These are phyloP conservation scores for Mycena polygramma DNA, from an alignment of 768 basidiomycete genomes.

Conservation along the genomic window DNA sequence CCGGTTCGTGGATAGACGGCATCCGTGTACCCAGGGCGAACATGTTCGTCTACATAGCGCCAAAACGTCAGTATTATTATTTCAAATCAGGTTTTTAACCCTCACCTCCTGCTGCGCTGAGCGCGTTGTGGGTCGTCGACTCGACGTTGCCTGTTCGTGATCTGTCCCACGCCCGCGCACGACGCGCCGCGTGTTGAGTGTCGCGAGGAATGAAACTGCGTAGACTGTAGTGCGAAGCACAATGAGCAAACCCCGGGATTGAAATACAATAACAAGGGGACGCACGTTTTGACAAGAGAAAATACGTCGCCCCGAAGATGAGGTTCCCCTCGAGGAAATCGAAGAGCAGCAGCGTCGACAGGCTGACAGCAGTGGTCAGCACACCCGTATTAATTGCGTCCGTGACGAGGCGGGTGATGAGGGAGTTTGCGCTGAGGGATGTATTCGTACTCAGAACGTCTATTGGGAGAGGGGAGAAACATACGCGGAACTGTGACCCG, in stretches of 20 bases:
- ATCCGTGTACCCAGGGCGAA: constrained; percentile 63
- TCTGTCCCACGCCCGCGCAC: constrained; percentile 71
- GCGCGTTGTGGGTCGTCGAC: constrained; percentile 33
- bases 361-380: constrained; percentile 65
- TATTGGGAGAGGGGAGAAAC: neutral
- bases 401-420: constrained; percentile 67
- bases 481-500: constrained; percentile 63
- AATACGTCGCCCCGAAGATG: constrained; percentile 72
- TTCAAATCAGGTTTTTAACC: no score
- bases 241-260: constrained; percentile 43
- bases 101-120: constrained; percentile 35
- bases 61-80: no score
- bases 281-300: constrained; percentile 76
- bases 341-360: constrained; percentile 71
- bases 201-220: constrained; percentile 69
- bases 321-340: constrained; percentile 67
- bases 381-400: constrained; percentile 79
- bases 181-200: constrained; percentile 72
- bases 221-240: constrained; percentile 51
- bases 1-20: constrained; percentile 41
- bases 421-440: constrained; percentile 64
- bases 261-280: constrained; percentile 9
- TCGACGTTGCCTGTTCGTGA: constrained; percentile 46
- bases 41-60: constrained; percentile 56
- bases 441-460: neutral